Base-by-base conservation (phyloP, 257 asterid genomes). In the Thymus quinquecostatus region DNA sequence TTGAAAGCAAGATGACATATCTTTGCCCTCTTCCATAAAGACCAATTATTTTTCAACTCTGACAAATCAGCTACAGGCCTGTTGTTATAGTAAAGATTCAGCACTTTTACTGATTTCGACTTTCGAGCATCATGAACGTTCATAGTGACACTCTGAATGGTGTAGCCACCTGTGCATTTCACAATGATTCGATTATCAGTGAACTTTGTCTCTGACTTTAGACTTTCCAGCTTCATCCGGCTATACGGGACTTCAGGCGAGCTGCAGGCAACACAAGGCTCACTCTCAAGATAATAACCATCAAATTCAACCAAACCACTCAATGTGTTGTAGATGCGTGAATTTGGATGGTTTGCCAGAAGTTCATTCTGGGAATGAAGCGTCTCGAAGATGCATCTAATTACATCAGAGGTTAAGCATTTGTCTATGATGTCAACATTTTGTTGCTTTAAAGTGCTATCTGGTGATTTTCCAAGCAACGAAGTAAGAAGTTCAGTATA, bases 261-360 rank as follows among this genome's bases (percentile, higher is more conserved):
- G 85, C 99, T 95, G 87, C 99, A 95, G 75, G 98, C 96, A 77
- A 95, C 99, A 86, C 99, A 95, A 71, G 99, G 99, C 78, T 95
- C 99, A 81, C 99, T 95, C 83, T 95, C 99, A 69, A 95, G 99
- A 86, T 95, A 95, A 84, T 95, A 95, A 62, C 99, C 99, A 82
- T 95, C 99, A 82, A 95, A 95, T 80, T 95, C 99, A 79, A 95
- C 99, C 92, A 95, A 85, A 65, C 98, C 94, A 82, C 96, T 92
- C 84, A 95, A 78, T 12, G 99, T 95, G 83, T 88, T 92, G 84
- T 95, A 95, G 68, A 95, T 95, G 69, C 99, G 98, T 55, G 99
- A 95, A 80, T 95, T 95, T 14, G 99, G 99, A 87, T 95, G 99
- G 81, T 95, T 95, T 12, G 99, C 99, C 86, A 95, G 81, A 80